A percentile compares a stretch with the other conserved stretches of the same genome.
These are phyloP conservation scores for Dactylellina leptospora DNA, from an alignment of 2,329 filamentous ascomycete genomes.

Conservation along the genomic window DNA sequence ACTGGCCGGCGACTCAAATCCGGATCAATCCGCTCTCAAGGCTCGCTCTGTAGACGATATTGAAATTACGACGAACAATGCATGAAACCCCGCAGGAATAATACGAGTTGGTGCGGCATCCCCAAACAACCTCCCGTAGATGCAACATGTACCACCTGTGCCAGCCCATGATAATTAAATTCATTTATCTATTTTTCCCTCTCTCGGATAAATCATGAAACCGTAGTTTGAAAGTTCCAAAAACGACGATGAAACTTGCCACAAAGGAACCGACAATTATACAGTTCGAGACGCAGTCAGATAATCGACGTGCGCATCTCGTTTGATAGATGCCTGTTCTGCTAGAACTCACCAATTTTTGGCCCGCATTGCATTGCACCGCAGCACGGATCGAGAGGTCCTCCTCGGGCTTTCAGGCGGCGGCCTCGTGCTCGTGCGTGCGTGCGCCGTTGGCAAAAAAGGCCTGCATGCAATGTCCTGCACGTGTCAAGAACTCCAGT, in stretches of 20 bases:
- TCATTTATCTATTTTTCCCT: too few species aligned
- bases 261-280: too few species aligned
- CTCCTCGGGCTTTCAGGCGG: too few species aligned
- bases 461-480: too few species aligned
- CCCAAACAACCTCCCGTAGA: background rate
- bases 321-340: background rate
- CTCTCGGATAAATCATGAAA: constrained; percentile 45
- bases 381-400: too few species aligned
- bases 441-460: too few species aligned
- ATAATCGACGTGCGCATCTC: constrained; percentile 1
- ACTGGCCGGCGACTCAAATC: too few species aligned
- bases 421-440: too few species aligned
- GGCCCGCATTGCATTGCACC: constrained; percentile 4
- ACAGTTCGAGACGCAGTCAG: constrained; percentile 1
- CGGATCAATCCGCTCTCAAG: too few species aligned
- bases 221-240: constrained; percentile 37
- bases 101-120: constrained; percentile 16
- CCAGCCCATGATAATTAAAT: constrained; percentile 7
- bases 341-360: background rate
- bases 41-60: background rate
- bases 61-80: constrained; percentile 12
- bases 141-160: background rate
- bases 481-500: too few species aligned
- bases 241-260: constrained; percentile 38
- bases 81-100: constrained; percentile 3